Evolutionary conservation across 75 land plant species (phyloP).

Genomic region (Picea glauca): DNA sequence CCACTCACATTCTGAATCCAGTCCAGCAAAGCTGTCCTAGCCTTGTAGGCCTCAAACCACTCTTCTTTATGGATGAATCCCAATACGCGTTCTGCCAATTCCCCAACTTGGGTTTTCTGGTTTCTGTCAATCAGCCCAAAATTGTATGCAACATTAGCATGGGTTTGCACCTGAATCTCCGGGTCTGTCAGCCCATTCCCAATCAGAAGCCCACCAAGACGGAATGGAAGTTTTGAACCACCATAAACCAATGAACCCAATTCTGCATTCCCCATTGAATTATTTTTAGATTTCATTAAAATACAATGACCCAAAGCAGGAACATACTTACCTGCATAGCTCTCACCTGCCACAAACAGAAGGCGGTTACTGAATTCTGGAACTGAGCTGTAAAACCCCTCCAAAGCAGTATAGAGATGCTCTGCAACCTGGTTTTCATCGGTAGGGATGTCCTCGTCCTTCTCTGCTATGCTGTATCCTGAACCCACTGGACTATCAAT

Average conservation of each 20-base stretch:
- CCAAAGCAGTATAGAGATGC: slow-evolving; percentile 28
- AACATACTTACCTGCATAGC: slow-evolving; percentile 47
- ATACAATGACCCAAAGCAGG: slow-evolving; percentile 36
- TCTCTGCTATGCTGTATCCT: slow-evolving; percentile 34
- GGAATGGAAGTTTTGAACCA: neutral
- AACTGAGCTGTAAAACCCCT: slow-evolving; percentile 14
- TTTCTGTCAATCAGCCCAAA: slow-evolving; percentile 29
- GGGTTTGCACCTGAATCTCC: slow-evolving; percentile 27
- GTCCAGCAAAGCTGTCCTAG: slow-evolving; percentile 16
- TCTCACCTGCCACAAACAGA: slow-evolving; percentile 37
- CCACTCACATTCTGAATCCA: slow-evolving; percentile 29
- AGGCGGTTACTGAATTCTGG: slow-evolving; percentile 24
- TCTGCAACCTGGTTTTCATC: slow-evolving; percentile 26
- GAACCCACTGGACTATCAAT: slow-evolving; percentile 40
- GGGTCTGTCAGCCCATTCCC: slow-evolving; percentile 46
- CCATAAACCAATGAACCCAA: neutral
- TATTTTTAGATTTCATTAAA: slow-evolving; percentile 10
- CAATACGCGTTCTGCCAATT: slow-evolving; percentile 13
- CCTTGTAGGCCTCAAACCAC: slow-evolving; percentile 30
- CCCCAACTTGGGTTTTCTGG: slow-evolving; percentile 16
- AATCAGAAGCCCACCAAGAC: slow-evolving; percentile 27
- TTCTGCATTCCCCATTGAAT: slow-evolving; percentile 10
- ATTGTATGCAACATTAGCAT: slow-evolving; percentile 23
- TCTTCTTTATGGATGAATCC: slow-evolving; percentile 21
- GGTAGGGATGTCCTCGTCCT: slow-evolving; percentile 21